Conservation (phyloP, 1,139 yeast genomes). For the Suhomyces atakaporum region DNA sequence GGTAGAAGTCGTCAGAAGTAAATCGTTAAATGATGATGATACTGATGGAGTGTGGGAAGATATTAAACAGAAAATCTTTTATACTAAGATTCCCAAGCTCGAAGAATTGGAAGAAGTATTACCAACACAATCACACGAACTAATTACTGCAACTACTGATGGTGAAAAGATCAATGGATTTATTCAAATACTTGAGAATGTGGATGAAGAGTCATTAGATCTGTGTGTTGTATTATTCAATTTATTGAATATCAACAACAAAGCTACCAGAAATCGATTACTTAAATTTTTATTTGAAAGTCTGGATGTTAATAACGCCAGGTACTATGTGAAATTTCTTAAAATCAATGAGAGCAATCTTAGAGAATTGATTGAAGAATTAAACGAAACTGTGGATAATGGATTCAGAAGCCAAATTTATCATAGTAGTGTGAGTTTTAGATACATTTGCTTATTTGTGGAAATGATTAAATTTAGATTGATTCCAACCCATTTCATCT, state of each 20-base stretch:
- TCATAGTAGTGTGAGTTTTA: slow-evolving; percentile 53
- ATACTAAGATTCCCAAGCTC: slow-evolving; percentile 40
- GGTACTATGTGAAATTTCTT: slow-evolving; percentile 58
- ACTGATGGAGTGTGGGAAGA: slow-evolving; percentile 62
- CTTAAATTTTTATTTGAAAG: slow-evolving; percentile 55
- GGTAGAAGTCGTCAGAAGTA: slow-evolving; percentile 28
- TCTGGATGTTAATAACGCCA: slow-evolving; percentile 46
- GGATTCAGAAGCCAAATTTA: slow-evolving; percentile 63
- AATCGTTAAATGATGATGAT: slow-evolving; percentile 30
- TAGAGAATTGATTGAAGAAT: slow-evolving; percentile 55
- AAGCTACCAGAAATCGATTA: slow-evolving; percentile 69
- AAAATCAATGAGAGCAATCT: slow-evolving; percentile 56
- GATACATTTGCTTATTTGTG: slow-evolving; percentile 62
- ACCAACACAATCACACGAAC: not conserved
- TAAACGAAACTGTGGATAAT: slow-evolving; percentile 57
- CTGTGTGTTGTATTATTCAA: slow-evolving; percentile 59
- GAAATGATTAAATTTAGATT: slow-evolving; percentile 79
- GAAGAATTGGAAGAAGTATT: slow-evolving; percentile 19
- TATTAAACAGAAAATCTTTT: slow-evolving; percentile 63
- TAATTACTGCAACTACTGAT: slow-evolving; percentile 13
- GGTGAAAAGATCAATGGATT: slow-evolving; percentile 52
- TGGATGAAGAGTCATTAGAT: slow-evolving; percentile 54
- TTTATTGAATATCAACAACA: slow-evolving; percentile 56
- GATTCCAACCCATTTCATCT: slow-evolving; percentile 68
- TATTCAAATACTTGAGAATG: slow-evolving; percentile 46